Percentiles rank a stretch among this genome's conserved stretches.
These are phyloP conservation scores for Microbotryum saponariae DNA, from an alignment of 1,284 basidiomycete genomes.

Conservation along the genomic window DNA sequence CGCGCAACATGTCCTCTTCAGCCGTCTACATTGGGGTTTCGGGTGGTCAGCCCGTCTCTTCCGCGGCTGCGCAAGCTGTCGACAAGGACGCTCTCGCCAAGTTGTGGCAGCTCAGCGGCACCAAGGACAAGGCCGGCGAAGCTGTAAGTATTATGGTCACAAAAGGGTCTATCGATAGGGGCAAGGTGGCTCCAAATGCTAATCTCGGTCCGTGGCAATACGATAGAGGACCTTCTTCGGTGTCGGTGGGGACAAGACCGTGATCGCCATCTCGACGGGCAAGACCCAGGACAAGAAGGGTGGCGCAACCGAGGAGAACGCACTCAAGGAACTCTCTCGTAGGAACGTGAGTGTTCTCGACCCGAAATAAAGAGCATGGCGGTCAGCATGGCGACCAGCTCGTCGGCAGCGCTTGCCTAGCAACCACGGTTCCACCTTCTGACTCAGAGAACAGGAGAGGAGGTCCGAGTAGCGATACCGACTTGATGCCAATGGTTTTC, in stretches of 20 bases:
- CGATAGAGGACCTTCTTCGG: constrained; percentile 13
- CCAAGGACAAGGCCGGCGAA: constrained; percentile 58
- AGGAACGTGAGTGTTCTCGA: constrained; percentile 45
- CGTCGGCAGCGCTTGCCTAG: no score
- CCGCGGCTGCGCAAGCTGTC: constrained; percentile 36
- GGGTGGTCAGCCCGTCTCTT: neutral
- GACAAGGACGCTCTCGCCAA: constrained; percentile 40
- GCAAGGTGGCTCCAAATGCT: constrained; percentile 1
- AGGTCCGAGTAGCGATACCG: no score
- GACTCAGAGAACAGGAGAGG: neutral
- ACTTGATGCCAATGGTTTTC: neutral
- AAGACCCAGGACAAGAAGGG: constrained; percentile 10
- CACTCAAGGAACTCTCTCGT: constrained; percentile 52
- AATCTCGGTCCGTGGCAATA: constrained; percentile 2
- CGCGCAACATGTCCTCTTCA: constrained; percentile 14
- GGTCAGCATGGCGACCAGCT: no score
- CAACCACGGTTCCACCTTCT: neutral
- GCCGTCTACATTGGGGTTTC: constrained; percentile 21
- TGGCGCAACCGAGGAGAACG: constrained; percentile 35
- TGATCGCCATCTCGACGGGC: constrained; percentile 29
- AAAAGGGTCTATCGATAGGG: neutral
- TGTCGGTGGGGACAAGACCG: constrained; percentile 24
- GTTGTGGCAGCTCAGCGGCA: constrained; percentile 47
- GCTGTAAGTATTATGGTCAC: constrained; percentile 40
- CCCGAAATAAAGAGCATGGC: no score